A percentile compares a stretch with the other conserved stretches of the same genome.
Evolutionary conservation across 306 rosid species (phyloP).

Genomic region (Cucurbita argyrosperma): DNA sequence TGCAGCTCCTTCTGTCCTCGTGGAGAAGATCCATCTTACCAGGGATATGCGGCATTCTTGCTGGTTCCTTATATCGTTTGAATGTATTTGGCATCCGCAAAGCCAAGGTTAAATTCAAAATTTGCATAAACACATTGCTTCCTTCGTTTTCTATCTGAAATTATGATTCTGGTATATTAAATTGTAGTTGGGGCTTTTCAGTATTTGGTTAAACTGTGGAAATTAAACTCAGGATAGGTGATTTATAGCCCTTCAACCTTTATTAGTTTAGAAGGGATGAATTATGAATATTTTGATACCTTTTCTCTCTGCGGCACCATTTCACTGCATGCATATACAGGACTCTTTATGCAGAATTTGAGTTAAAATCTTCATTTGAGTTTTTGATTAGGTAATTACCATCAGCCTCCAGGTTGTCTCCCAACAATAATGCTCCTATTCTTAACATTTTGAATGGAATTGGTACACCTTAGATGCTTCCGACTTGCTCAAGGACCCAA

Average conservation of each 20-base stretch:
- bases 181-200: slow-evolving; percentile 4
- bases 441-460: background rate
- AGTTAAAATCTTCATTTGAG: background rate
- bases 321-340: background rate
- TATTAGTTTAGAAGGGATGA: too few species aligned
- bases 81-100: slow-evolving; percentile 73
- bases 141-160: background rate
- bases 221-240: background rate
- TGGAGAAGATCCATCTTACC: slow-evolving; percentile 90
- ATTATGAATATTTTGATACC: background rate
- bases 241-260: background rate
- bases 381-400: background rate
- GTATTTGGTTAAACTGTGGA: background rate
- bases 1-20: slow-evolving; percentile 87
- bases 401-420: background rate
- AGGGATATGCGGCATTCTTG: slow-evolving; percentile 84
- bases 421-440: background rate
- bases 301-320: background rate
- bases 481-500: background rate
- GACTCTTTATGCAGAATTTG: background rate
- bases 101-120: slow-evolving; percentile 53
- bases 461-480: background rate
- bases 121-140: background rate
- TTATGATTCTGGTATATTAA: background rate
- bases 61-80: slow-evolving; percentile 75